These are phyloP conservation scores for Fusarium chlamydosporum DNA, from an alignment of 2,329 filamentous ascomycete species.

Conservation along the genomic window DNA sequence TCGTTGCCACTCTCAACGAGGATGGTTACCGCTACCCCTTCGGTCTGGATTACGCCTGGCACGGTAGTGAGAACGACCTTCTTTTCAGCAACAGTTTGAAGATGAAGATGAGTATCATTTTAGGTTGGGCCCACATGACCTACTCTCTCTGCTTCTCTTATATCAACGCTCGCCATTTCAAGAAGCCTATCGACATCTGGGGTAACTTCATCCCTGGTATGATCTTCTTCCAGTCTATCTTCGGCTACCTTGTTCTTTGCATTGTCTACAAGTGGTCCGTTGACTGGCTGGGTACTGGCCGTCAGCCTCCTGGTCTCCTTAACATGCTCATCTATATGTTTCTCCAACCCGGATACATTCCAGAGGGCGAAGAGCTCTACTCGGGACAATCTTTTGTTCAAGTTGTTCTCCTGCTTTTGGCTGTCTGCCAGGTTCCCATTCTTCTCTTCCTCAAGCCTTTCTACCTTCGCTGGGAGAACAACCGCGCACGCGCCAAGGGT, in stretches of 20 bases:
- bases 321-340: conserved; percentile 99
- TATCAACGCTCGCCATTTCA: conserved; percentile 95
- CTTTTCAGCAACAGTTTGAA: conserved; percentile 99
- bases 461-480: conserved; percentile 94
- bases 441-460: conserved; percentile 96
- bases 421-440: conserved; percentile 88
- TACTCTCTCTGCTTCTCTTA: conserved; percentile 95
- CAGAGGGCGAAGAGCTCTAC: conserved; percentile 78
- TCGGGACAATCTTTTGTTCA: conserved; percentile 82
- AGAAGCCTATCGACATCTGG: conserved; percentile 94
- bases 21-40: conserved; percentile 91
- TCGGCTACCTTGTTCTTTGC: conserved; percentile 93
- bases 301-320: conserved; percentile 85
- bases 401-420: conserved; percentile 82
- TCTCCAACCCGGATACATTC: conserved; percentile 80
- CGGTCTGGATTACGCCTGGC: conserved; percentile 96
- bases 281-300: conserved; percentile 78
- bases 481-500: conserved; percentile 85
- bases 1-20: conserved; percentile 76
- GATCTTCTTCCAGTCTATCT: conserved; percentile 99
- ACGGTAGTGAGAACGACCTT: conserved; percentile 93
- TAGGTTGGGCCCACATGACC: conserved; percentile 99
- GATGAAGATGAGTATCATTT: conserved; percentile 99
- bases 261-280: conserved; percentile 98
- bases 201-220: conserved; percentile 98